These are phyloP conservation scores for Globisporangium recalcitrans DNA, from an alignment of 352 stramenopile genomes.

Conservation along the genomic window DNA sequence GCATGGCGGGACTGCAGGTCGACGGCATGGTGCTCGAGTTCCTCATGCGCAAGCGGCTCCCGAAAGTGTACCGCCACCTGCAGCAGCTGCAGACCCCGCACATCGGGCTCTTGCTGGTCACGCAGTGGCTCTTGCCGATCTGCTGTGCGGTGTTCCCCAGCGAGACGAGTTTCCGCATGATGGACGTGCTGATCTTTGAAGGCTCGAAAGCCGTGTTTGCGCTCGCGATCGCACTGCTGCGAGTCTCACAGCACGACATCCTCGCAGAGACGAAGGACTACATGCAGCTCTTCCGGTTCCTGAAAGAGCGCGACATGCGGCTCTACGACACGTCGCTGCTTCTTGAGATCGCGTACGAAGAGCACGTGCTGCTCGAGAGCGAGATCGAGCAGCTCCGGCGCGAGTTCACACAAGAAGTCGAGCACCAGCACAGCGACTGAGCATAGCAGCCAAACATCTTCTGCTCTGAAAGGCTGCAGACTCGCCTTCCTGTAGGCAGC, in stretches of 20 bases:
- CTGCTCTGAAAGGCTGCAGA: neutral
- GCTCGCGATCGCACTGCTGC: constrained; percentile 47
- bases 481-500: neutral
- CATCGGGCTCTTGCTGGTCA: constrained; percentile 55
- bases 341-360: constrained; percentile 49
- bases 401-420: neutral
- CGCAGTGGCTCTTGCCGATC: constrained; percentile 59
- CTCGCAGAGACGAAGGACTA: constrained; percentile 55
- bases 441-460: neutral
- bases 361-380: constrained; percentile 34
- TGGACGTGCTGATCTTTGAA: constrained; percentile 60
- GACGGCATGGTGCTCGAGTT: constrained; percentile 52
- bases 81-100: constrained; percentile 45
- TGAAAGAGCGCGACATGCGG: constrained; percentile 53
- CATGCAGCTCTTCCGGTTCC: constrained; percentile 56
- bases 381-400: constrained; percentile 21
- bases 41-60: constrained; percentile 39
- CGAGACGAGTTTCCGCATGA: constrained; percentile 53
- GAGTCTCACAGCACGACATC: constrained; percentile 47
- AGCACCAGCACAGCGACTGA: neutral
- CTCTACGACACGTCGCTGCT: constrained; percentile 56
- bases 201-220: constrained; percentile 47
- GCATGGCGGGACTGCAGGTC: constrained; percentile 55
- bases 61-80: constrained; percentile 55
- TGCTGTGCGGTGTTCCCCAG: constrained; percentile 65